Conservation (phyloP, 2,329 filamentous ascomycete species). For the Xylariales sp. region DNA sequence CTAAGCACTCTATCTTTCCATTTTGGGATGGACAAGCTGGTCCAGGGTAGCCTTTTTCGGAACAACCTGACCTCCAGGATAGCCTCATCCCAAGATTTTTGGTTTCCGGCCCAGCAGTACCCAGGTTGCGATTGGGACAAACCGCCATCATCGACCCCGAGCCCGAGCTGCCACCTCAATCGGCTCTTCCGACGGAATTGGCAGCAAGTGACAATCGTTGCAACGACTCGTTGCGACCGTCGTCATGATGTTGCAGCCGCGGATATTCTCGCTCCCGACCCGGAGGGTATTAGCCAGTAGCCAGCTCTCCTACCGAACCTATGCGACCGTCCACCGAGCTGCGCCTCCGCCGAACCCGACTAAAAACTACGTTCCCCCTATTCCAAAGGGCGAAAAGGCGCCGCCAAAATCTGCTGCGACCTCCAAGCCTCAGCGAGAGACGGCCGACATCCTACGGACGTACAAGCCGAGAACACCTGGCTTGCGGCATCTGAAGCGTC, state of each 20-base stretch:
- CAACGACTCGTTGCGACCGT: slow-evolving; percentile 34
- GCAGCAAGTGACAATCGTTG: slow-evolving; percentile 37
- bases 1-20: slow-evolving; percentile 2
- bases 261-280: slow-evolving; percentile 46
- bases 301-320: slow-evolving; percentile 45
- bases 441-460: slow-evolving; percentile 72
- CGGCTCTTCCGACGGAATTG: slow-evolving; percentile 26
- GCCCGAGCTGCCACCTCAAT: slow-evolving; percentile 20
- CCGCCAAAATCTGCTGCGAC: slow-evolving; percentile 36
- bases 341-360: slow-evolving; percentile 33
- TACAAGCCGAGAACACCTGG: slow-evolving; percentile 96
- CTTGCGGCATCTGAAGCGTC: slow-evolving; percentile 88
- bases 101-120: slow-evolving; percentile 16
- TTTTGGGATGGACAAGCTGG: neutral
- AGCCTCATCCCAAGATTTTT: slow-evolving; percentile 47
- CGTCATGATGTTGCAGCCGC: slow-evolving; percentile 51
- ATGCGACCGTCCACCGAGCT: slow-evolving; percentile 46
- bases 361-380: slow-evolving; percentile 31
- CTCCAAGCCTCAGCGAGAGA: slow-evolving; percentile 42
- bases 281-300: slow-evolving; percentile 44
- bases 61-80: slow-evolving; percentile 45
- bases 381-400: slow-evolving; percentile 36
- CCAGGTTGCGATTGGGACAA: slow-evolving; percentile 24
- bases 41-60: slow-evolving; percentile 38
- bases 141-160: slow-evolving; percentile 17